Evolutionary conservation across 768 basidiomycete species (phyloP).

Genomic region (Leccinum uliginosum): DNA sequence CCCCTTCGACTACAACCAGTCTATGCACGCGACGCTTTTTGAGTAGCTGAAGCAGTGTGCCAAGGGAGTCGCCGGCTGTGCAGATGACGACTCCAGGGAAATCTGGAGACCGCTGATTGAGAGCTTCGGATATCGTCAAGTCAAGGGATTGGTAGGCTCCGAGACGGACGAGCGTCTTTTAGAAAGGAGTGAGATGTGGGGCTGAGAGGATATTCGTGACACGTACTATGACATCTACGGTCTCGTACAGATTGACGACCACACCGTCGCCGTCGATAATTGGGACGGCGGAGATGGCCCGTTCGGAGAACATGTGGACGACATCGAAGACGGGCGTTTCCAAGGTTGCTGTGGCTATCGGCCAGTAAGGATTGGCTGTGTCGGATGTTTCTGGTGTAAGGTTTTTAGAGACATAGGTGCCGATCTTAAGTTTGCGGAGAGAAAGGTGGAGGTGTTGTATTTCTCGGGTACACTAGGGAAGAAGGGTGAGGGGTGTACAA

Average conservation of each 20-base stretch:
- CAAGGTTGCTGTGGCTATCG: constrained; percentile 88
- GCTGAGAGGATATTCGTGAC: neutral
- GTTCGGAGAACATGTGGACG: constrained; percentile 97
- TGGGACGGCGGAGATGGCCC: constrained; percentile 93
- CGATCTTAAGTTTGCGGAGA: constrained; percentile 84
- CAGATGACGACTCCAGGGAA: constrained; percentile 98
- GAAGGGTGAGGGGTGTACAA: constrained; percentile 8
- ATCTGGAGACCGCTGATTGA: constrained; percentile 87
- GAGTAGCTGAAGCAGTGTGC: constrained; percentile 85
- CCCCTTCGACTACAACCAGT: constrained; percentile 91
- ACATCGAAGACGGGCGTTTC: constrained; percentile 95
- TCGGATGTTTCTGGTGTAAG: constrained; percentile 43
- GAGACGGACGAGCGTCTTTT: constrained; percentile 86
- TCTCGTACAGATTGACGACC: constrained; percentile 96
- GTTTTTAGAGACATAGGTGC: constrained; percentile 76
- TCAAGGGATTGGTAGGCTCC: constrained; percentile 97
- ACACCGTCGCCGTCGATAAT: constrained; percentile 91
- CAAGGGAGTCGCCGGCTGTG: constrained; percentile 86
- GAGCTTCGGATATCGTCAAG: constrained; percentile 86
- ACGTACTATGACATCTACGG: constrained; percentile 92
- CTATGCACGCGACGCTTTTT: constrained; percentile 93
- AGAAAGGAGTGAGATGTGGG: constrained; percentile 4
- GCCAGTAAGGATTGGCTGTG: constrained; percentile 72
- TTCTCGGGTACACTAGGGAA: constrained; percentile 73
- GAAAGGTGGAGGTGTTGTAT: constrained; percentile 76